A percentile compares a stretch with the other conserved stretches of the same genome.
Conservation (phyloP, 495 filamentous ascomycete genomes). For the Entonaema liquescens region DNA sequence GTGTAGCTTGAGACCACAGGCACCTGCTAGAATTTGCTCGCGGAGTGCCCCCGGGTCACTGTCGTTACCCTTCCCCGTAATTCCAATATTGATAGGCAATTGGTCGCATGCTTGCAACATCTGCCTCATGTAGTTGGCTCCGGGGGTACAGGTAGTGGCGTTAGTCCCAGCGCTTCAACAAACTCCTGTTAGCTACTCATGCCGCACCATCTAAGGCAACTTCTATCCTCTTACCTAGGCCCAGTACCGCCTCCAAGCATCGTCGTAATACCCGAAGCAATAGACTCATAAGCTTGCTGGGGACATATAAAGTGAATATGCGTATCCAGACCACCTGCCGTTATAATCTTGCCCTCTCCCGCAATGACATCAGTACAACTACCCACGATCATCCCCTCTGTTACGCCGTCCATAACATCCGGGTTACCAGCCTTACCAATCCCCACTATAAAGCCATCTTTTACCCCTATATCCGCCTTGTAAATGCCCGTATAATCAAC, state of each 20-base stretch:
- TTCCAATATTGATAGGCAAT: constrained; percentile 90
- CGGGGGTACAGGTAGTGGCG: constrained; percentile 95
- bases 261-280: constrained; percentile 90
- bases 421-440: constrained; percentile 98
- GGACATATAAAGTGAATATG: constrained; percentile 98
- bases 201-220: neutral
- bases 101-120: constrained; percentile 92
- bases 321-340: constrained; percentile 89
- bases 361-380: constrained; percentile 96
- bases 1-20: constrained; percentile 91
- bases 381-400: constrained; percentile 81
- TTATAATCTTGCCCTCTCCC: constrained; percentile 91
- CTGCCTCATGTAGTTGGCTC: constrained; percentile 81
- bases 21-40: constrained; percentile 86
- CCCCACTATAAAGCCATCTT: constrained; percentile 83
- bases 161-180: constrained; percentile 81
- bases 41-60: constrained; percentile 72
- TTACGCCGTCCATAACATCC: constrained; percentile 92
- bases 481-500: constrained; percentile 93
- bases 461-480: constrained; percentile 97
- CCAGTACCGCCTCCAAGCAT: constrained; percentile 94
- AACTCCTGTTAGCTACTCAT: constrained; percentile 20
- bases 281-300: constrained; percentile 87
- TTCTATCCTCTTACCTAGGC: constrained; percentile 63
- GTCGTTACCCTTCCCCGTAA: constrained; percentile 98